These are phyloP conservation scores for Globisporangium cederbergense DNA, from an alignment of 352 stramenopile genomes.

Conservation along the genomic window DNA sequence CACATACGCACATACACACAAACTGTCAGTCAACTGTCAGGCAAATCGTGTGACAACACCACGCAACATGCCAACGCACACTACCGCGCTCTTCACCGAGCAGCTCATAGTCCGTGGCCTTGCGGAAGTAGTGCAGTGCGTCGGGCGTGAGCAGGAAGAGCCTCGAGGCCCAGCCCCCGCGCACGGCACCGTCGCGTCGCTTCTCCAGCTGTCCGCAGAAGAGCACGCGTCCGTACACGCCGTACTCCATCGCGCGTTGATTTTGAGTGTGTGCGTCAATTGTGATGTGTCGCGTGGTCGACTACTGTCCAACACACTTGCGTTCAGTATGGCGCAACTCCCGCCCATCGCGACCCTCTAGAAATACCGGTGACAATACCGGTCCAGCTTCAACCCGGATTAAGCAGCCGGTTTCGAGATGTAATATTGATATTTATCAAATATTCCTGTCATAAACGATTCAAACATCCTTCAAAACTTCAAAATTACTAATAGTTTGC, in stretches of 20 bases:
- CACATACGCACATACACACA: not conserved
- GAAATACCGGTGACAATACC: not conserved
- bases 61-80: slow-evolving; percentile 23
- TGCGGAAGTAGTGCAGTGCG: slow-evolving; percentile 80
- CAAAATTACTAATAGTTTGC: too few relatives aligned
- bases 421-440: not conserved
- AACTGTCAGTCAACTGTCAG: not conserved
- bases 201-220: slow-evolving; percentile 79
- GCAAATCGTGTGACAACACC: not conserved
- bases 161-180: slow-evolving; percentile 68
- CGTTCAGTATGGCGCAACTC: not conserved
- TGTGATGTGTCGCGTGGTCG: not conserved
- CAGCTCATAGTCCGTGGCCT: slow-evolving; percentile 64
- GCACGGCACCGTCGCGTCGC: slow-evolving; percentile 68
- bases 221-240: slow-evolving; percentile 68
- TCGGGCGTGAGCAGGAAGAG: slow-evolving; percentile 80
- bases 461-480: too few relatives aligned
- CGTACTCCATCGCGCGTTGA: slow-evolving; percentile 40
- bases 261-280: slow-evolving; percentile 1
- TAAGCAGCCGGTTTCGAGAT: slow-evolving; percentile 7
- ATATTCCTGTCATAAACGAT: not conserved
- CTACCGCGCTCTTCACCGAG: slow-evolving; percentile 75
- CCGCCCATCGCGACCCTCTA: not conserved
- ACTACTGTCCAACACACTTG: slow-evolving; percentile 2
- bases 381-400: slow-evolving; percentile 18